Percentiles rank a stretch among this genome's conserved stretches.
These are phyloP conservation scores for Exobasidium rhododendri DNA, from an alignment of 1,284 basidiomycete species.

Conservation along the genomic window DNA sequence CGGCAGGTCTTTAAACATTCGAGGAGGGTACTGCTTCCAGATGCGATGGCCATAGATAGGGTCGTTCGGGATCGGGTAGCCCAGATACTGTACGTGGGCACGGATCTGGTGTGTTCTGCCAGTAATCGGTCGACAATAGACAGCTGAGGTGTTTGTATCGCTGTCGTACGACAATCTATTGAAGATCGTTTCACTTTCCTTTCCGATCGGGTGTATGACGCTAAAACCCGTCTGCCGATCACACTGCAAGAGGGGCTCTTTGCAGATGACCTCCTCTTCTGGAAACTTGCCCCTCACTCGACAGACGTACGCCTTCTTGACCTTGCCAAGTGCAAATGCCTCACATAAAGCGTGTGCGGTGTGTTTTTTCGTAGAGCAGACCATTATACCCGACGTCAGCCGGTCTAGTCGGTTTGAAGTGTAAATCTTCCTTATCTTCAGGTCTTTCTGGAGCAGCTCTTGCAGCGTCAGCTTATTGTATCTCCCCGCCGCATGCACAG, in stretches of 20 bases:
- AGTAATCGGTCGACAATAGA: slow-evolving; percentile 74
- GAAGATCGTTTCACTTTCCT: slow-evolving; percentile 80
- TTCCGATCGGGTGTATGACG: slow-evolving; percentile 62
- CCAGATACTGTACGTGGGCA: slow-evolving; percentile 92
- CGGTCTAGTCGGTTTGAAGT: slow-evolving; percentile 92
- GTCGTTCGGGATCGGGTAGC: slow-evolving; percentile 75
- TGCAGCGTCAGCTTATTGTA: slow-evolving; percentile 61
- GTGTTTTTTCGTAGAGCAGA: slow-evolving; percentile 74
- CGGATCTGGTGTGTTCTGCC: slow-evolving; percentile 83
- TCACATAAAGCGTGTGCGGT: slow-evolving; percentile 67
- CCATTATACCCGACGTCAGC: slow-evolving; percentile 93
- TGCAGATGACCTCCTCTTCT: slow-evolving; percentile 73
- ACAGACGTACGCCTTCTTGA: slow-evolving; percentile 58
- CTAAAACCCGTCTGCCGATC: slow-evolving; percentile 95
- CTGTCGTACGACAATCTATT: slow-evolving; percentile 78
- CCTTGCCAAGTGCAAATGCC: slow-evolving; percentile 64
- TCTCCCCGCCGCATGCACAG: slow-evolving; percentile 50
- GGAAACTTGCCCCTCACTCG: slow-evolving; percentile 64
- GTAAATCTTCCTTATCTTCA: slow-evolving; percentile 76
- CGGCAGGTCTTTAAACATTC: slow-evolving; percentile 15
- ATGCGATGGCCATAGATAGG: slow-evolving; percentile 55
- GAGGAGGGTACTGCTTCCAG: slow-evolving; percentile 42
- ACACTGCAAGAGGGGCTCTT: slow-evolving; percentile 82
- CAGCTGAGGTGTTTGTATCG: slow-evolving; percentile 77
- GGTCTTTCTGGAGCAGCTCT: slow-evolving; percentile 80